Conservation (phyloP, 495 filamentous ascomycete genomes). For the Penicillium longicatenatum region DNA sequence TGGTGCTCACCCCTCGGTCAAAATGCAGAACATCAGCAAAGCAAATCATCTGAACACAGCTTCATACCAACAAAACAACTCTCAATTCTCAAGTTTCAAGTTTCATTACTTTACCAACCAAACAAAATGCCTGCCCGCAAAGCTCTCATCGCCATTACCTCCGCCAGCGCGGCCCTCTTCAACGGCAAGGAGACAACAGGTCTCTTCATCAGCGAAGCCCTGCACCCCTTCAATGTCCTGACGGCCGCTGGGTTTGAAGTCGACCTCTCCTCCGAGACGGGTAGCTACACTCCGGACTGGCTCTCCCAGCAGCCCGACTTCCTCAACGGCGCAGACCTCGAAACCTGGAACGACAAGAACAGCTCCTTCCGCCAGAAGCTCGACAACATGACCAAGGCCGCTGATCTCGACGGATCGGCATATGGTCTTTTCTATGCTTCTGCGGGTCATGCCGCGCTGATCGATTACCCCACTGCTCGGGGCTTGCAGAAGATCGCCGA, state of each 20-base stretch:
- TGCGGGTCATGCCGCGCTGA: constrained; percentile 47
- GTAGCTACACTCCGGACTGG: constrained; percentile 47
- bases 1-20: not conserved
- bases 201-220: constrained; percentile 49
- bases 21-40: not conserved
- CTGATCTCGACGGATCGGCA: constrained; percentile 32
- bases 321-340: constrained; percentile 37
- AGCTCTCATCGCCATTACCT: constrained; percentile 50
- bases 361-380: constrained; percentile 45
- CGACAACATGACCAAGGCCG: constrained; percentile 37
- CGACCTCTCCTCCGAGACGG: constrained; percentile 49
- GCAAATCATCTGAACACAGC: not conserved
- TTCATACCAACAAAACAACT: not conserved
- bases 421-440: constrained; percentile 49
- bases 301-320: constrained; percentile 45
- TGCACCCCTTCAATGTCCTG: constrained; percentile 51
- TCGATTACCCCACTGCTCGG: constrained; percentile 46
- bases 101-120: not conserved
- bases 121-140: constrained; percentile 34
- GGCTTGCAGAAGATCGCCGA: constrained; percentile 41
- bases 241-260: constrained; percentile 49
- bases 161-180: constrained; percentile 45
- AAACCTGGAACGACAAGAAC: constrained; percentile 39
- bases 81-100: too few species aligned
- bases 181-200: constrained; percentile 41